A percentile compares a stretch with the other conserved stretches of the same genome.
Evolutionary conservation across 352 stramenopile genomes (phyloP).

Genomic region (Pythium grandisporangium): DNA sequence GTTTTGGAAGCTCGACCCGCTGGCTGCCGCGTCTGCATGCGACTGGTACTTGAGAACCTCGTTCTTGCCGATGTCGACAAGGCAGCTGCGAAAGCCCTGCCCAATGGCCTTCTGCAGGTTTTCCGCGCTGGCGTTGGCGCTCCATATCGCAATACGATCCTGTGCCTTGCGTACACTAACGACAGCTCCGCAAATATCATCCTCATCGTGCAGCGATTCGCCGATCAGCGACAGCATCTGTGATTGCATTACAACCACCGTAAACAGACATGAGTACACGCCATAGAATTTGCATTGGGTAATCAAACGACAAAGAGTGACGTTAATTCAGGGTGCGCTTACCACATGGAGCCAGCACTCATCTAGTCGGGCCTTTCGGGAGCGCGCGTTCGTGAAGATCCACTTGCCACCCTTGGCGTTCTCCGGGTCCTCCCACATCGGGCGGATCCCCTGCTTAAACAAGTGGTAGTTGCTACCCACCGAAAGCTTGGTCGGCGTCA

Average conservation of each 20-base stretch:
- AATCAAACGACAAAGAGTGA: too few species aligned
- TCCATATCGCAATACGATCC: slow-evolving; percentile 96
- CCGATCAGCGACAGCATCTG: slow-evolving; percentile 94
- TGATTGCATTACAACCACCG: not conserved
- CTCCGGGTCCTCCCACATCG: slow-evolving; percentile 96
- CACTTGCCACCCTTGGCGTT: slow-evolving; percentile 96
- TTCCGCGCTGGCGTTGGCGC: slow-evolving; percentile 60
- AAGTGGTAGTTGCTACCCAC: slow-evolving; percentile 96
- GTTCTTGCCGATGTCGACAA: slow-evolving; percentile 82
- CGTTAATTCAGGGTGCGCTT: slow-evolving; percentile 11
- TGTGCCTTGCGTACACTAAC: slow-evolving; percentile 93
- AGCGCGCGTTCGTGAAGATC: slow-evolving; percentile 94
- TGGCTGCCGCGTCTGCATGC: slow-evolving; percentile 77
- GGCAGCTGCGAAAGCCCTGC: slow-evolving; percentile 65
- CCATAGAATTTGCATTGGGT: too few species aligned
- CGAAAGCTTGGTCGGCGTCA: slow-evolving; percentile 81
- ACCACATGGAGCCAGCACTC: slow-evolving; percentile 95
- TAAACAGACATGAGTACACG: not conserved
- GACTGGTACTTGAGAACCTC: slow-evolving; percentile 87
- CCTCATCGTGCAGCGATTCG: slow-evolving; percentile 91
- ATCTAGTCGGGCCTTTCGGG: slow-evolving; percentile 88
- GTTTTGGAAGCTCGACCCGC: slow-evolving; percentile 87
- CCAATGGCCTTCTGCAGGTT: slow-evolving; percentile 75
- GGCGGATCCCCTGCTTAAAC: slow-evolving; percentile 94
- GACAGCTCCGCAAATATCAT: slow-evolving; percentile 93